Base-by-base conservation (phyloP, 129 eudicot genomes). In the Arctium minus region DNA sequence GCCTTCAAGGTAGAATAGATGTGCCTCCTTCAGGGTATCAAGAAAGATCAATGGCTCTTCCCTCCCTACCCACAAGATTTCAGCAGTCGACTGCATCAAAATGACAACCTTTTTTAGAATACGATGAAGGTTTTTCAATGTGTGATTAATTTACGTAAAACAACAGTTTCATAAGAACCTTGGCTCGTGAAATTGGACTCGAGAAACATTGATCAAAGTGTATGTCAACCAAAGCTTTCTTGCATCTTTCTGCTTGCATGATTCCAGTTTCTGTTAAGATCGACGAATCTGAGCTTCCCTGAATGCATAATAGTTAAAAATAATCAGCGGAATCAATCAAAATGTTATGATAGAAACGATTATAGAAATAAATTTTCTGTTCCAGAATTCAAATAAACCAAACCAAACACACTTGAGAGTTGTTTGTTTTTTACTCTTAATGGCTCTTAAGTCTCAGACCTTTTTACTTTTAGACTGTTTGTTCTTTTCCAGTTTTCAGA, bases 141-240 rank as follows among this genome's bases (percentile, higher is more conserved):
- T 29, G n/a, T 33, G 3, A 33, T 64, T 18, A 64, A 15, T 62
- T 40, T 17, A 56, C n/a, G 22, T 31, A 76, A 76, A 56, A 75
- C 31, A 17, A 70, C 5, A 70, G 65, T 68, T 72, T 33, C 42
- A 78, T 76, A 15, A 67, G 75, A 15, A 92, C 94, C 97, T 92
- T 92, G 72, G 97, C 94, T 67, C 97, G 94, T 68, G 92, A 83
- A 83, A 92, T 92, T 50, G 97, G 93, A 75, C 97, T 92, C 1
- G 97, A 90, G 80, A 90, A 92, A 89, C 97, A 92, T 60, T 84
- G 83, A 68, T 92, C 97, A 73, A 92, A 92, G 78, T 86, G 85
- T 81, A 89, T 86, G 37, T 90, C 88, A 32, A 81, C 86, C 80
- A 92, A 82, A 86, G 97, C 93, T 79, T 67, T 85, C 79, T 86